phyloP scores from a whole-genome alignment of 2,329 filamentous ascomycete species.

The Dothidotthia symphoricarpi region DNA sequence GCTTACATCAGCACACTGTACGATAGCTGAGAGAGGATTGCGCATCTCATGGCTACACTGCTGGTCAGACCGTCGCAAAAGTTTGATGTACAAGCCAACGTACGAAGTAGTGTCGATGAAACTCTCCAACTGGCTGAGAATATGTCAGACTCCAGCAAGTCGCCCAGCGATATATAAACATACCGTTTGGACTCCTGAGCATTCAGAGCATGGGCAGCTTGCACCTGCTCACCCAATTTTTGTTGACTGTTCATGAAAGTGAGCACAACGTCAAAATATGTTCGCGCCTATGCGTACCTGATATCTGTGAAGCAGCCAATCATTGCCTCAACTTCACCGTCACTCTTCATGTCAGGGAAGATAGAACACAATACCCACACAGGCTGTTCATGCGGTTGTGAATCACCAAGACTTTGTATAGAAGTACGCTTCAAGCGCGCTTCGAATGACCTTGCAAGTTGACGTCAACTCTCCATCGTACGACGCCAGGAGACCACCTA shows the following conservation, averaged over 20 bases:
- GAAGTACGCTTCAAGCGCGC: too few species aligned
- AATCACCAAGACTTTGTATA: too few species aligned
- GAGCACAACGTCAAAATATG: too few species aligned
- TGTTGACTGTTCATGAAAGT: too few species aligned
- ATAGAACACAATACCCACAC: conserved; percentile 37
- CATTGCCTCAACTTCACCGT: conserved; percentile 29
- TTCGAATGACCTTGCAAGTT: too few species aligned
- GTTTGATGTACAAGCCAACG: too few species aligned
- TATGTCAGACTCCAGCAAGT: too few species aligned
- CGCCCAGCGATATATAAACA: too few species aligned
- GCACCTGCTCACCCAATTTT: conserved; percentile 39
- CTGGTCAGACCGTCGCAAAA: too few species aligned
- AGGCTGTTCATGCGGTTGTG: conserved; percentile 19
- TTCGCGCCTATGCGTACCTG: too few species aligned
- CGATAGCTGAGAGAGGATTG: conserved; percentile 45
- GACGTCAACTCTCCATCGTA: conserved; percentile 10
- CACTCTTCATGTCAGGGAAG: conserved; percentile 23
- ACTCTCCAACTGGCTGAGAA: conserved; percentile 36
- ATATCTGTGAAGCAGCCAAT: conserved; percentile 42
- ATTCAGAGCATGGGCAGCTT: conserved; percentile 28
- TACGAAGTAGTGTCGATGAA: conserved; percentile 39
- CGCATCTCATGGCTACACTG: conserved; percentile 47
- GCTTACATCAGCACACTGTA: conserved; percentile 46
- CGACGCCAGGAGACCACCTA: conserved; percentile 26
- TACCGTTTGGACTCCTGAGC: conserved; percentile 36